Percentiles rank a stretch among this genome's conserved stretches.
Evolutionary conservation across 768 basidiomycete genomes (phyloP).

Genomic region (Dentipellis sp.): DNA sequence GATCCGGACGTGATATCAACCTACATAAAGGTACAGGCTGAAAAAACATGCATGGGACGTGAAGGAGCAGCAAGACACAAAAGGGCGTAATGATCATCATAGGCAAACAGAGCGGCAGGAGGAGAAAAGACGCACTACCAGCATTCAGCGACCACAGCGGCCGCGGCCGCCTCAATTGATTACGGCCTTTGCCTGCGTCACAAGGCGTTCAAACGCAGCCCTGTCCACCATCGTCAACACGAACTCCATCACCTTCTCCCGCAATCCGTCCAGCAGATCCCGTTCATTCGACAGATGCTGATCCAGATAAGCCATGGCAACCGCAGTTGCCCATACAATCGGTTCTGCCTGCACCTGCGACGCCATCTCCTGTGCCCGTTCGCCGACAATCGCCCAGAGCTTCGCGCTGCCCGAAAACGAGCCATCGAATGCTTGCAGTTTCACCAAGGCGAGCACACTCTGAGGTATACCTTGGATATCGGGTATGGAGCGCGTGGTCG

Average conservation of each 20-base stretch:
- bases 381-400: conserved; percentile 29
- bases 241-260: neutral
- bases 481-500: too few relatives aligned
- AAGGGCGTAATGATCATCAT: too few relatives aligned
- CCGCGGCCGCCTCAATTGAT: neutral
- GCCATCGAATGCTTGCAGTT: conserved; percentile 37
- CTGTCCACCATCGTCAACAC: neutral
- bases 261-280: conserved; percentile 34
- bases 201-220: neutral
- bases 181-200: neutral
- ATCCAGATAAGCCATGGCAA: conserved; percentile 37
- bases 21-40: too few relatives aligned
- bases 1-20: too few relatives aligned
- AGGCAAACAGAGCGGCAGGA: too few relatives aligned
- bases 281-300: conserved; percentile 24
- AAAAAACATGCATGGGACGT: too few relatives aligned
- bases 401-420: conserved; percentile 29
- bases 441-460: conserved; percentile 27
- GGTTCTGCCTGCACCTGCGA: conserved; percentile 25
- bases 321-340: conserved; percentile 38
- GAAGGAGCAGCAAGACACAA: too few relatives aligned
- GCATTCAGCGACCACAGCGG: too few relatives aligned
- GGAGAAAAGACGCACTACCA: too few relatives aligned
- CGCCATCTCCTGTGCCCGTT: conserved; percentile 15
- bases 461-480: conserved; percentile 6